These are phyloP conservation scores for Lactifluus rugatus DNA, from an alignment of 768 basidiomycete genomes.

Conservation along the genomic window DNA sequence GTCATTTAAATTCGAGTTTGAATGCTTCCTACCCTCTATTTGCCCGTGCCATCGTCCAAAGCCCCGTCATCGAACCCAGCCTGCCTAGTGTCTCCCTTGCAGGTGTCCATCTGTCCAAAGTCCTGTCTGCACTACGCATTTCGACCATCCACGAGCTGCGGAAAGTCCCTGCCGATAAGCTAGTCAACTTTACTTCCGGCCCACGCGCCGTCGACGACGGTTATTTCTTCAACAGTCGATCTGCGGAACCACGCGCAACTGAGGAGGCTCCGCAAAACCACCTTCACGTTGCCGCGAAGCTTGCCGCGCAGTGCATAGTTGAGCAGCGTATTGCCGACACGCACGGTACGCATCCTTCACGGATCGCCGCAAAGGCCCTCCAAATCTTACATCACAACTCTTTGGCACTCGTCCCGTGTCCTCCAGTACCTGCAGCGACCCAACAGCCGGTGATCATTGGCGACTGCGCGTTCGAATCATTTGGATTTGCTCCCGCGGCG, in stretches of 20 bases:
- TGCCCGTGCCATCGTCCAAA: slow-evolving; percentile 68
- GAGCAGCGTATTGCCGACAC: slow-evolving; percentile 10
- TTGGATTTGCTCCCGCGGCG: slow-evolving; percentile 49
- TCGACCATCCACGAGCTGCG: slow-evolving; percentile 55
- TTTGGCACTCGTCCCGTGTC: slow-evolving; percentile 13
- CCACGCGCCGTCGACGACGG: slow-evolving; percentile 59
- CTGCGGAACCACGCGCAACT: slow-evolving; percentile 40
- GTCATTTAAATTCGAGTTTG: slow-evolving; percentile 44
- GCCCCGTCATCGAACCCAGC: slow-evolving; percentile 51
- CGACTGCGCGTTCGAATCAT: slow-evolving; percentile 55
- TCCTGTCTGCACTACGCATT: slow-evolving; percentile 47
- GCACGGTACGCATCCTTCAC: slow-evolving; percentile 16
- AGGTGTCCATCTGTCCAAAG: slow-evolving; percentile 57
- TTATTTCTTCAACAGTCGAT: slow-evolving; percentile 52
- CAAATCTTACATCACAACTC: slow-evolving; percentile 14
- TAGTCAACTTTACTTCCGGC: slow-evolving; percentile 37
- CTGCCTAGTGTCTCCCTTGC: slow-evolving; percentile 50
- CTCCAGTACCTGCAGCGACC: slow-evolving; percentile 20
- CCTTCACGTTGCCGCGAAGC: slow-evolving; percentile 24
- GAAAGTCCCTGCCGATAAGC: slow-evolving; percentile 43
- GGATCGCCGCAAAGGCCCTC: slow-evolving; percentile 8
- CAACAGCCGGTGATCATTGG: slow-evolving; percentile 69
- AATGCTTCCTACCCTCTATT: slow-evolving; percentile 57
- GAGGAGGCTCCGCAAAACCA: slow-evolving; percentile 25
- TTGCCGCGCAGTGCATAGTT: slow-evolving; percentile 23